Evolutionary conservation across 306 rosid genomes (phyloP), one percentile per base, ranked within the genome.

Genomic region (Ziziphus jujuba): DNA sequence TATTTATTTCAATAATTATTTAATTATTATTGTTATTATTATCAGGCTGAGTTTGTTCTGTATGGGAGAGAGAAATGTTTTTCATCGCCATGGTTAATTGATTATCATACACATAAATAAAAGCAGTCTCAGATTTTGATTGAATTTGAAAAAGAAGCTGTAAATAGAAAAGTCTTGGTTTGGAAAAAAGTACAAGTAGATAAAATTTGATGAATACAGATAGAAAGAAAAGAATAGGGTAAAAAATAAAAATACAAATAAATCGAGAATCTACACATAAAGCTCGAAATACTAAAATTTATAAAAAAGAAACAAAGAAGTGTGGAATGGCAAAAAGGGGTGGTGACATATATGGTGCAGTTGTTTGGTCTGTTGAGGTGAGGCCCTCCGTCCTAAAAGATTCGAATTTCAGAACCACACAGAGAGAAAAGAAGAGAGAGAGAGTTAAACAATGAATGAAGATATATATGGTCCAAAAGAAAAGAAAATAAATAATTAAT

Each of bases 351-450:
- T 59, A 50, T 45, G 45, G 21, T 48, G 19, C 60, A 47, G 67
- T 65, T 56, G 69, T 24, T 35, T 45, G 52, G 69, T 58, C 35
- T 43, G 56, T 20, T 43, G 33, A 53, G 43, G 61, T 25, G 73
- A 70, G 64, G 65, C 72, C 65, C 54, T 65, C 61, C 38, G 51
- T 13, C 76, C 80, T 38, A 63, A 67, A 76, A 80, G 87, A 83
- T 77, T 83, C 87, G 55, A 66, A 61, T 36, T 73, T n/a, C 59
- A 65, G 35, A 57, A 10, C 9, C 56, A 28, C 38, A 45, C 59
- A 61, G 52, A 58, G 50, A 50, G 65, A 61, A 33, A 40, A 71
- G 16, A 6, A 43, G 7, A 45, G 56, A 34, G 65, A 38, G 3
- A 53, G 22, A n/a, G n/a, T n/a, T n/a, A n/a, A n/a, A n/a, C n/a